Conservation (phyloP, 352 stramenopile species). For the Blastocystis sp. region DNA sequence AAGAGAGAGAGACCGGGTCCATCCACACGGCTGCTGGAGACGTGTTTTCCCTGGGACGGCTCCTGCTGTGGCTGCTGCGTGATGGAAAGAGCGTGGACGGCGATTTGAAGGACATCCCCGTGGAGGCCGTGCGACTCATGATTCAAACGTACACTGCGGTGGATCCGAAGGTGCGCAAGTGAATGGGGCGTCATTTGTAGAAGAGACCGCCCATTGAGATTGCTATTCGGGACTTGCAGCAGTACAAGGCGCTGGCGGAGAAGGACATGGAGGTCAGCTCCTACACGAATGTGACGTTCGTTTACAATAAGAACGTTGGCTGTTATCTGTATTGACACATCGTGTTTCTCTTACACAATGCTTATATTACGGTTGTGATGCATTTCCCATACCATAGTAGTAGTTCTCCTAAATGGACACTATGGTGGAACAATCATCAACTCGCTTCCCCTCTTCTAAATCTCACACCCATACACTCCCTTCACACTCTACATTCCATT, state of each 20-base stretch:
- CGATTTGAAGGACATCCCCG: background rate
- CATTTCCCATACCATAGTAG: too few relatives aligned
- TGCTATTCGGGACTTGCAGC: background rate
- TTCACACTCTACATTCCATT: too few relatives aligned
- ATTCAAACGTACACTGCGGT: background rate
- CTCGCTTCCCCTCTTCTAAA: too few relatives aligned
- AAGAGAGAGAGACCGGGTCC: background rate
- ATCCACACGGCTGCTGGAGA: background rate
- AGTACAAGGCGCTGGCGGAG: background rate
- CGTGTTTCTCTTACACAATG: background rate
- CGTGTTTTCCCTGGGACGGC: conserved; percentile 1
- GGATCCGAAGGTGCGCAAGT: background rate
- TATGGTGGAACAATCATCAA: too few relatives aligned
- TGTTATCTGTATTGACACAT: background rate
- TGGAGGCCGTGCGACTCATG: background rate
- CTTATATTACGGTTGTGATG: too few relatives aligned
- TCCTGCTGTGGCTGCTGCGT: conserved; percentile 5
- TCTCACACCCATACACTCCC: too few relatives aligned
- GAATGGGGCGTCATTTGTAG: background rate
- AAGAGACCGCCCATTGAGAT: background rate
- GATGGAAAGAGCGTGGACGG: background rate
- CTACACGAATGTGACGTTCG: background rate
- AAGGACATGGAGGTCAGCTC: background rate
- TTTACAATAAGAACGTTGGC: conserved; percentile 23
- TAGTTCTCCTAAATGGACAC: too few relatives aligned